Percentiles rank a stretch among this genome's conserved stretches.
These are phyloP conservation scores for Pseudogymnoascus sp. DNA, from an alignment of 2,329 filamentous ascomycete species.

Conservation along the genomic window DNA sequence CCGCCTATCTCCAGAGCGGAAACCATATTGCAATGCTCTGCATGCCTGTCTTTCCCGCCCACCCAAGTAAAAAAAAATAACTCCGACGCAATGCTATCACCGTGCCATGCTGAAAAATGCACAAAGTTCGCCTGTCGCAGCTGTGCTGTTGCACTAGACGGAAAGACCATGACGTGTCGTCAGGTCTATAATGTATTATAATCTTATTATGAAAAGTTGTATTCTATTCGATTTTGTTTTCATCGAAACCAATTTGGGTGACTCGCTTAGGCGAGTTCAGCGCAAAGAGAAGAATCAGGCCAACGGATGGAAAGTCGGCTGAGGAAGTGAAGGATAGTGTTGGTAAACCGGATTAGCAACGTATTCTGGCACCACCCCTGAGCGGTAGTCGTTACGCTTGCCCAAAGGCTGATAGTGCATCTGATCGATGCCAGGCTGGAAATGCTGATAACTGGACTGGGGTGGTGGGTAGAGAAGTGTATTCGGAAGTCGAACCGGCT, in stretches of 20 bases:
- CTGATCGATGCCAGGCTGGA: slow-evolving; percentile 56
- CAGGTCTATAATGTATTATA: slow-evolving; percentile 4
- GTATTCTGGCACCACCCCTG: slow-evolving; percentile 63
- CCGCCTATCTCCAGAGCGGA: not conserved
- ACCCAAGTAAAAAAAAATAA: not conserved
- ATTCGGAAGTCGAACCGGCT: slow-evolving; percentile 80
- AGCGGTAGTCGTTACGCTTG: slow-evolving; percentile 58
- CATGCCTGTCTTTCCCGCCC: not conserved
- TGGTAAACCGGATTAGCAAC: not conserved
- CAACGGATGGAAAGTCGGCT: not conserved
- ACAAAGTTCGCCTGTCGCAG: not conserved
- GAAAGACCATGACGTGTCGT: not conserved
- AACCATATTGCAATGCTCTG: slow-evolving; percentile 2
- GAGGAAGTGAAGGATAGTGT: slow-evolving; percentile 8
- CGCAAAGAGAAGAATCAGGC: not conserved
- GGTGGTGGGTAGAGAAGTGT: slow-evolving; percentile 86
- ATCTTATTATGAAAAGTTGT: slow-evolving; percentile 1
- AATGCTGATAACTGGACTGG: slow-evolving; percentile 68
- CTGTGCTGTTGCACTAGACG: not conserved
- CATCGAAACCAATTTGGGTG: not conserved
- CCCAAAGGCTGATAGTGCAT: slow-evolving; percentile 80
- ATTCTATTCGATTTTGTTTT: slow-evolving; percentile 2
- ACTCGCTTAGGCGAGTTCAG: not conserved
- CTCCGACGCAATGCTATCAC: slow-evolving; percentile 8
- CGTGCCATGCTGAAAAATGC: slow-evolving; percentile 7